A percentile compares a stretch with the other conserved stretches of the same genome.
Evolutionary conservation across 2,329 filamentous ascomycete genomes (phyloP).

Genomic region (Fusarium keratoplasticum): DNA sequence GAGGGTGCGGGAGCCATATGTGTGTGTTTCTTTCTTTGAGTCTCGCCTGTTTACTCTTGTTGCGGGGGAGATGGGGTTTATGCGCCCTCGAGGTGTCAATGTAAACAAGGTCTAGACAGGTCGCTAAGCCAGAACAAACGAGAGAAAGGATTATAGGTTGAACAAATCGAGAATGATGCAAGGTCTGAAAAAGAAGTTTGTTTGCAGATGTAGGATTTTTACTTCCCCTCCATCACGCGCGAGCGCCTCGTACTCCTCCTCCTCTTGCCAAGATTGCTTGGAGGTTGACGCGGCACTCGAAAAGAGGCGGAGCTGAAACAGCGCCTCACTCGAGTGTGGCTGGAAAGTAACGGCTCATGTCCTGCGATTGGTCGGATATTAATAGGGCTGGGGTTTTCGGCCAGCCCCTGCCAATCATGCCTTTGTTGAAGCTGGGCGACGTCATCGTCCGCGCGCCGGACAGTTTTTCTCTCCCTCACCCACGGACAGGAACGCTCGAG

Average conservation of each 20-base stretch:
- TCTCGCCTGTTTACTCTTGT: not conserved
- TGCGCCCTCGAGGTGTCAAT: not conserved
- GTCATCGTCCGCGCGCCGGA: slow-evolving; percentile 25
- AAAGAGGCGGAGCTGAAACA: slow-evolving; percentile 45
- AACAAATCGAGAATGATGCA: not conserved
- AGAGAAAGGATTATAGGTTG: slow-evolving; percentile 9
- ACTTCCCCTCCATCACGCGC: slow-evolving; percentile 9
- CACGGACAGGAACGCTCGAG: not conserved
- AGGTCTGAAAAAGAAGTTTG: not conserved
- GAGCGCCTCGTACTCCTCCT: slow-evolving; percentile 39
- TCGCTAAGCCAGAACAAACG: not conserved
- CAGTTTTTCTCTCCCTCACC: not conserved
- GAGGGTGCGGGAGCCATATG: slow-evolving; percentile 36
- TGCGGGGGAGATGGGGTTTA: not conserved
- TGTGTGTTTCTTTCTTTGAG: not conserved
- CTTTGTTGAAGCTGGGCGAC: slow-evolving; percentile 18
- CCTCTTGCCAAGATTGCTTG: slow-evolving; percentile 32
- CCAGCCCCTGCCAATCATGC: slow-evolving; percentile 37
- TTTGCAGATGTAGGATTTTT: not conserved
- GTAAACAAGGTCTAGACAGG: not conserved
- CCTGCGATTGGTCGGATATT: slow-evolving; percentile 37
- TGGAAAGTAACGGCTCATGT: not conserved
- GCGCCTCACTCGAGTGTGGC: slow-evolving; percentile 42
- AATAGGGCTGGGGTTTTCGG: slow-evolving; percentile 34
- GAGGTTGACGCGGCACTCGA: slow-evolving; percentile 45